Percentiles rank a stretch among this genome's conserved stretches.
Conservation (phyloP, 352 stramenopile genomes). For the Phytophthora kernoviae region DNA sequence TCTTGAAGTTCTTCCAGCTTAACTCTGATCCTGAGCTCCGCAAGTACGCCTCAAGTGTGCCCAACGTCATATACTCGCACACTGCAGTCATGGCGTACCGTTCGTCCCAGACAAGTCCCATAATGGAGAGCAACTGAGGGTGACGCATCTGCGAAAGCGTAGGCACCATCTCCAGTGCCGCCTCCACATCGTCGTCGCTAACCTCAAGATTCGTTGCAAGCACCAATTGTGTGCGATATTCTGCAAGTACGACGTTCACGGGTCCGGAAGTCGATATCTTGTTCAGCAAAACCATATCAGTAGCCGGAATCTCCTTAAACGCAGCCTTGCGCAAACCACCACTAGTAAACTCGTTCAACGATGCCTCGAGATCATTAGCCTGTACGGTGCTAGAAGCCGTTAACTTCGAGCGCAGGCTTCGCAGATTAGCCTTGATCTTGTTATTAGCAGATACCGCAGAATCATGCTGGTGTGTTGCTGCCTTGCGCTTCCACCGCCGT, state of each 20-base stretch:
- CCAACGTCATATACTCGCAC: constrained; percentile 73
- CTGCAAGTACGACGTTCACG: constrained; percentile 48
- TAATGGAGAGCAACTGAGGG: constrained; percentile 63
- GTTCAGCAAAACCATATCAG: constrained; percentile 43
- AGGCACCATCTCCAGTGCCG: constrained; percentile 56
- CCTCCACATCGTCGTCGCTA: constrained; percentile 63
- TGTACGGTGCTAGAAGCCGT: constrained; percentile 22
- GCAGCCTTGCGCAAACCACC: constrained; percentile 55
- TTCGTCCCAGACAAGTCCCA: constrained; percentile 69
- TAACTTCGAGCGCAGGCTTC: constrained; percentile 36
- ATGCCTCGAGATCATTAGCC: constrained; percentile 36
- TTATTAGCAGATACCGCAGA: constrained; percentile 20
- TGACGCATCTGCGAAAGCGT: constrained; percentile 72
- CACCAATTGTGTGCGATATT: constrained; percentile 58
- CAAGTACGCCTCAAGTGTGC: constrained; percentile 69
- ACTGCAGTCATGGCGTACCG: constrained; percentile 63
- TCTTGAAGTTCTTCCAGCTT: constrained; percentile 82
- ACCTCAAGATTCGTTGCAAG: constrained; percentile 59
- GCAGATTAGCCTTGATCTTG: constrained; percentile 55
- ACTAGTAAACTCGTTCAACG: constrained; percentile 45
- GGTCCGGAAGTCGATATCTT: constrained; percentile 52
- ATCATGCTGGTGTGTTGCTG: constrained; percentile 38
- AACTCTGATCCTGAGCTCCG: constrained; percentile 37
- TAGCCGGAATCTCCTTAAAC: constrained; percentile 57
- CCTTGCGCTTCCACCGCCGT: constrained; percentile 62